phyloP scores from a whole-genome alignment of 1,139 yeast species.

The Eremothecium cymbalariae region DNA sequence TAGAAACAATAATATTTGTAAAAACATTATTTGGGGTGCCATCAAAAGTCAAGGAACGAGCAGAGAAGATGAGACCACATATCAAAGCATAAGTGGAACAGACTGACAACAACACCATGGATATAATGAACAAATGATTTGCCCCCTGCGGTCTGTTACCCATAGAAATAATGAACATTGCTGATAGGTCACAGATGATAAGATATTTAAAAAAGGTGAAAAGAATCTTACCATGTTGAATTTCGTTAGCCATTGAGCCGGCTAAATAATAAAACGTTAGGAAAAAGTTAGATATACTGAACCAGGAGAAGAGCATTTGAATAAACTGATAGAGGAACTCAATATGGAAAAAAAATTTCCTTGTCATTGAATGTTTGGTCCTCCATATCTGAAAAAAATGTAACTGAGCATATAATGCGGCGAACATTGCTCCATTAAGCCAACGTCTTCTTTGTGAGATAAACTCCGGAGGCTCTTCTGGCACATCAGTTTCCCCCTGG shows the following conservation, averaged over 20 bases:
- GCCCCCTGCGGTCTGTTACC: slow-evolving; percentile 97
- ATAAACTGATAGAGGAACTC: slow-evolving; percentile 80
- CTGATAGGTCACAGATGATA: slow-evolving; percentile 69
- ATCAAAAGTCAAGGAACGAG: slow-evolving; percentile 42
- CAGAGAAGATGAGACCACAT: slow-evolving; percentile 76
- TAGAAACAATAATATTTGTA: slow-evolving; percentile 73
- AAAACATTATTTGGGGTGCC: slow-evolving; percentile 42
- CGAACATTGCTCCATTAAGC: slow-evolving; percentile 96
- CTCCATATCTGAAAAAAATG: slow-evolving; percentile 76
- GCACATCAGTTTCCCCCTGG: slow-evolving; percentile 96
- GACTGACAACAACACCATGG: slow-evolving; percentile 63
- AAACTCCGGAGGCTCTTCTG: slow-evolving; percentile 83
- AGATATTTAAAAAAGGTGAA: slow-evolving; percentile 79
- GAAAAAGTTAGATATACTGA: slow-evolving; percentile 83
- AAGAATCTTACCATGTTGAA: slow-evolving; percentile 68
- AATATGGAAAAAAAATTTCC: slow-evolving; percentile 72
- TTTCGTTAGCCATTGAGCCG: slow-evolving; percentile 57
- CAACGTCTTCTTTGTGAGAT: slow-evolving; percentile 94
- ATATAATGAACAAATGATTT: slow-evolving; percentile 55
- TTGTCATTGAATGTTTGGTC: slow-evolving; percentile 69
- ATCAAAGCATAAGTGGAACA: slow-evolving; percentile 77
- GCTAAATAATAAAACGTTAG: slow-evolving; percentile 88
- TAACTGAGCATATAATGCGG: slow-evolving; percentile 80
- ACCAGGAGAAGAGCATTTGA: slow-evolving; percentile 73
- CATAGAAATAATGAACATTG: slow-evolving; percentile 83